A percentile compares a stretch with the other conserved stretches of the same genome.
These are phyloP conservation scores for Anthostomella pinea DNA, from an alignment of 2,329 filamentous ascomycete genomes.

Conservation along the genomic window DNA sequence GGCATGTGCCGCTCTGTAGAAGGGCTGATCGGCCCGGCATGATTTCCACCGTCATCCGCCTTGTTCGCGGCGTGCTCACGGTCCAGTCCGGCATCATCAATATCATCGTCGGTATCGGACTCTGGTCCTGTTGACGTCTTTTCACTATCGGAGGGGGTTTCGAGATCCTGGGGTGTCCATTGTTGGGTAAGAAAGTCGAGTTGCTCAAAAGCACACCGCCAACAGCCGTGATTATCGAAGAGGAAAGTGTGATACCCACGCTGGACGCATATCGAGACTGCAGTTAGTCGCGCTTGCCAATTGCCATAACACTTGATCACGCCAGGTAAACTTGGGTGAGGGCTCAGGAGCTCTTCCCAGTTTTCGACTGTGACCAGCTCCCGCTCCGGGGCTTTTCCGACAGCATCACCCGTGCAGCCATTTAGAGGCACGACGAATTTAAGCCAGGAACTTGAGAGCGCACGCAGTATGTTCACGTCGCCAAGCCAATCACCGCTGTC, in stretches of 20 bases:
- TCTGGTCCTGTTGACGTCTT: too few species aligned
- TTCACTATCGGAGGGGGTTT: too few species aligned
- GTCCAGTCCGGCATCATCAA: too few species aligned
- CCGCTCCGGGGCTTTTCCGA: not conserved
- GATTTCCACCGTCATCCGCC: too few species aligned
- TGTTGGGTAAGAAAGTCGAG: too few species aligned
- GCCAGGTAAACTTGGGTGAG: not conserved
- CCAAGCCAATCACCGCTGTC: slow-evolving; percentile 4
- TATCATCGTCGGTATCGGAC: too few species aligned
- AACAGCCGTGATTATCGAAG: slow-evolving; percentile 6
- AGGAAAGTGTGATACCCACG: slow-evolving; percentile 2
- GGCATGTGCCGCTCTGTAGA: too few species aligned
- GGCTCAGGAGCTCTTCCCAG: slow-evolving; percentile 10
- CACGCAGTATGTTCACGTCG: slow-evolving; percentile 1
- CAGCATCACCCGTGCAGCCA: not conserved
- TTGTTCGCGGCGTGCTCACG: too few species aligned
- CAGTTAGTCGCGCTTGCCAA: slow-evolving; percentile 8
- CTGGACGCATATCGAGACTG: slow-evolving; percentile 1
- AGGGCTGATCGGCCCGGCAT: too few species aligned
- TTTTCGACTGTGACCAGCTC: slow-evolving; percentile 7
- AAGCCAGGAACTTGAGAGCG: not conserved
- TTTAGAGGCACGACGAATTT: not conserved
- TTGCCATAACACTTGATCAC: slow-evolving; percentile 7
- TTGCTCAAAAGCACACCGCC: slow-evolving; percentile 7
- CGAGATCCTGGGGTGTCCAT: too few species aligned